Percentiles rank a stretch among this genome's conserved stretches.
phyloP scores from a whole-genome alignment of 2,329 filamentous ascomycete species.

The Colletotrichum sublineola region DNA sequence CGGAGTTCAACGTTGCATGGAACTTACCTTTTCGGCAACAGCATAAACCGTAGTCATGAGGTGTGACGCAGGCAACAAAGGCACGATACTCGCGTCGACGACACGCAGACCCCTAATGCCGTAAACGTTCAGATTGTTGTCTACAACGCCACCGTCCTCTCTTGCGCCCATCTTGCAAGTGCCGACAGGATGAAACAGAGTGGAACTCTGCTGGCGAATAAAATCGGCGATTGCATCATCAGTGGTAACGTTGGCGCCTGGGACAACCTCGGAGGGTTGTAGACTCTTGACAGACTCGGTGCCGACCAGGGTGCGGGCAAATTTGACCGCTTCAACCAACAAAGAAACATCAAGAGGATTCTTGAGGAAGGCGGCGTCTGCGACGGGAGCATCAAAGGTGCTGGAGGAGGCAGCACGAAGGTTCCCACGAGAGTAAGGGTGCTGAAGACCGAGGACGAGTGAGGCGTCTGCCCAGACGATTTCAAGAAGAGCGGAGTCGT shows the following conservation, averaged over 20 bases:
- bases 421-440: conserved; percentile 56
- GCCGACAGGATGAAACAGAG: conserved; percentile 54
- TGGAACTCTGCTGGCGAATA: conserved; percentile 27
- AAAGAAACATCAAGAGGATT: conserved; percentile 55
- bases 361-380: conserved; percentile 55
- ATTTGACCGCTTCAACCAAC: conserved; percentile 48
- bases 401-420: conserved; percentile 54
- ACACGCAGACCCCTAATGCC: conserved; percentile 48
- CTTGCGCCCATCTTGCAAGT: conserved; percentile 52
- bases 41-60: conserved; percentile 54
- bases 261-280: conserved; percentile 36
- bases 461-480: conserved; percentile 51
- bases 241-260: conserved; percentile 34
- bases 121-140: conserved; percentile 49
- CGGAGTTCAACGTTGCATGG: fast-evolving
- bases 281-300: conserved; percentile 27
- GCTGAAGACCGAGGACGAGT: conserved; percentile 51
- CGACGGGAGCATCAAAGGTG: conserved; percentile 51
- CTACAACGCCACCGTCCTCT: conserved; percentile 50
- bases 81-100: conserved; percentile 50
- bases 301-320: conserved; percentile 50
- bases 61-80: conserved; percentile 49
- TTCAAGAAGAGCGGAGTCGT: conserved; percentile 47
- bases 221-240: conserved; percentile 35
- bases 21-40: conserved; percentile 50